A percentile compares a stretch with the other conserved stretches of the same genome.
phyloP scores from a whole-genome alignment of 1,139 yeast genomes.

The Candida albicans region DNA sequence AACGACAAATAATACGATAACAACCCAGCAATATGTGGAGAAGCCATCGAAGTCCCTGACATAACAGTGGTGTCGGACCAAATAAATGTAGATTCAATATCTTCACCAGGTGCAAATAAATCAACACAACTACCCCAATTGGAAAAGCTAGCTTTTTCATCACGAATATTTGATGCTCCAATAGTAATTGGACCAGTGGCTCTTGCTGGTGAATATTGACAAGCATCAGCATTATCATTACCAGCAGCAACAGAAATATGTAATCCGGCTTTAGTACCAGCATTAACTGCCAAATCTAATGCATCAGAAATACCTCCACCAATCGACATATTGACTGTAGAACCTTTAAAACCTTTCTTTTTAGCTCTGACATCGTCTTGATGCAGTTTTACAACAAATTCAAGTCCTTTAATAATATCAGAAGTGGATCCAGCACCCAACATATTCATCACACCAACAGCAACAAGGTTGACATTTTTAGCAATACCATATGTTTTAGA shows the following conservation, averaged over 20 bases:
- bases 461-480: conserved; percentile 70
- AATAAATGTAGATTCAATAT: conserved; percentile 80
- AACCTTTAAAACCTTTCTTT: conserved; percentile 73
- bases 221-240: conserved; percentile 82
- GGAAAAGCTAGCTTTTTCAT: conserved; percentile 75
- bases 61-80: conserved; percentile 69
- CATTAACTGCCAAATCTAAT: conserved; percentile 78
- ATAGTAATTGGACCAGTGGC: conserved; percentile 77
- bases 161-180: conserved; percentile 78
- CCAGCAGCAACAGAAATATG: conserved; percentile 91
- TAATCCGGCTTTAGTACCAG: conserved; percentile 77
- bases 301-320: conserved; percentile 87
- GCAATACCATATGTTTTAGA: conserved; percentile 77
- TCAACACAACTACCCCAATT: conserved; percentile 86
- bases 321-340: conserved; percentile 87
- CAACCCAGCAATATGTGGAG: conserved; percentile 95
- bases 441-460: conserved; percentile 56
- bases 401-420: conserved; percentile 80
- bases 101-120: conserved; percentile 82
- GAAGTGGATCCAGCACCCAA: conserved; percentile 76
- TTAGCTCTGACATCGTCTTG: conserved; percentile 53
- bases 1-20: conserved; percentile 85
- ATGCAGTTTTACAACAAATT: conserved; percentile 70
- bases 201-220: conserved; percentile 80
- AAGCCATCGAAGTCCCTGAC: conserved; percentile 99